These are phyloP conservation scores for Chaetoceros tenuissimus DNA, from an alignment of 108 stramenopile genomes.

Conservation along the genomic window DNA sequence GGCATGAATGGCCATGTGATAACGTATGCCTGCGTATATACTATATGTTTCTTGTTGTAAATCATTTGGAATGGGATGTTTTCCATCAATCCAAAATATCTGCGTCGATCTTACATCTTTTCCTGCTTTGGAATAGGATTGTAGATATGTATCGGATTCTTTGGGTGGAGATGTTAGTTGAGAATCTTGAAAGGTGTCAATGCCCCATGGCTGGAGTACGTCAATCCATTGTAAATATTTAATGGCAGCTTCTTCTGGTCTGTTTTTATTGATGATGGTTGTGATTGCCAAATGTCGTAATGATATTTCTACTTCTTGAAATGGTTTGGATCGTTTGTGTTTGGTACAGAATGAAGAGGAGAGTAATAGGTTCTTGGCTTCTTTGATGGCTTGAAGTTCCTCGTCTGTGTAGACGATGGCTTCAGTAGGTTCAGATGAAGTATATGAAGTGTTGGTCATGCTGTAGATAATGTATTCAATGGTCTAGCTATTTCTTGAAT, in stretches of 20 bases:
- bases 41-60: slow-evolving; percentile 7
- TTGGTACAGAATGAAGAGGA: too few relatives aligned
- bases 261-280: slow-evolving; percentile 16
- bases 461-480: too few relatives aligned
- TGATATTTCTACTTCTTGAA: slow-evolving; percentile 6
- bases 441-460: too few relatives aligned
- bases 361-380: too few relatives aligned
- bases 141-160: neutral
- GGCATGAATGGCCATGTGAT: slow-evolving; percentile 22
- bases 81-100: slow-evolving; percentile 22
- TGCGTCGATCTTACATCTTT: slow-evolving; percentile 1
- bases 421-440: too few relatives aligned
- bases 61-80: neutral
- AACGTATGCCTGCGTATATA: slow-evolving; percentile 14
- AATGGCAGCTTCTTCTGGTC: slow-evolving; percentile 20
- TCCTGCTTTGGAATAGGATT: slow-evolving; percentile 2
- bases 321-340: slow-evolving; percentile 3
- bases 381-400: slow-evolving; percentile 14
- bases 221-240: slow-evolving; percentile 13
- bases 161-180: slow-evolving; percentile 2
- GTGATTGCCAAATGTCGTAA: slow-evolving; percentile 11
- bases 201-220: slow-evolving; percentile 5
- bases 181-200: slow-evolving; percentile 2
- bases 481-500: too few relatives aligned
- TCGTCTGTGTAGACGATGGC: slow-evolving; percentile 13